Percentiles rank a stretch among this genome's conserved stretches.
phyloP scores from a whole-genome alignment of 306 rosid species.

The Geum urbanum region DNA sequence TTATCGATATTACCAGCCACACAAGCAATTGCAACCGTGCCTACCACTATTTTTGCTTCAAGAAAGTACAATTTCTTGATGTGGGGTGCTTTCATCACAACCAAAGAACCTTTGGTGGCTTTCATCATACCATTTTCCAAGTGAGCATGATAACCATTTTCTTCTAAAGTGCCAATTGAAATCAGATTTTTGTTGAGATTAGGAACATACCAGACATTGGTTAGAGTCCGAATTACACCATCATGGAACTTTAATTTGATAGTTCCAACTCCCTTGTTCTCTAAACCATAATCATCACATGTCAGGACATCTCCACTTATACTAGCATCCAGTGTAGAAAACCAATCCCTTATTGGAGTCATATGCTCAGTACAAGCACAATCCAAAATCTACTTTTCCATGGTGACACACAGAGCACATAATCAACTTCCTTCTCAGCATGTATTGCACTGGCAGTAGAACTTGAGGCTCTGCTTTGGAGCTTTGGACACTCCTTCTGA shows the following conservation, averaged over 20 bases:
- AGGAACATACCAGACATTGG: slow-evolving; percentile 8
- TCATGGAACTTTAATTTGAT: slow-evolving; percentile 1
- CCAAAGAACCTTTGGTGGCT: background rate
- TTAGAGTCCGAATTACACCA: background rate
- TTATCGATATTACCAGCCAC: background rate
- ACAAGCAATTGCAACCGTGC: background rate
- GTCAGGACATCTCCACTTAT: background rate
- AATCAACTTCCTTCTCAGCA: background rate
- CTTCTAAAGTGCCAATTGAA: background rate
- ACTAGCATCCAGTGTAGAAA: background rate
- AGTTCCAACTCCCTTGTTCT: background rate
- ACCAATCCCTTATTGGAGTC: background rate
- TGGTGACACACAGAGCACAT: slow-evolving; percentile 43
- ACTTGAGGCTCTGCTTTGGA: background rate
- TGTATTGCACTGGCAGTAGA: background rate
- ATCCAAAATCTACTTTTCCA: background rate
- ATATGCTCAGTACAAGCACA: background rate
- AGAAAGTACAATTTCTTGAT: background rate
- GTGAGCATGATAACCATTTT: background rate
- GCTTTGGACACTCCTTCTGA: background rate
- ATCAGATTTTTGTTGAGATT: background rate
- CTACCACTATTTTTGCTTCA: background rate
- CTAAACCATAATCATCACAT: background rate
- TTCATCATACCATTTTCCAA: background rate
- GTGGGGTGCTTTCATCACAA: background rate